Conservation (phyloP, 2,329 filamentous ascomycete genomes). For the Metarhizium album region DNA sequence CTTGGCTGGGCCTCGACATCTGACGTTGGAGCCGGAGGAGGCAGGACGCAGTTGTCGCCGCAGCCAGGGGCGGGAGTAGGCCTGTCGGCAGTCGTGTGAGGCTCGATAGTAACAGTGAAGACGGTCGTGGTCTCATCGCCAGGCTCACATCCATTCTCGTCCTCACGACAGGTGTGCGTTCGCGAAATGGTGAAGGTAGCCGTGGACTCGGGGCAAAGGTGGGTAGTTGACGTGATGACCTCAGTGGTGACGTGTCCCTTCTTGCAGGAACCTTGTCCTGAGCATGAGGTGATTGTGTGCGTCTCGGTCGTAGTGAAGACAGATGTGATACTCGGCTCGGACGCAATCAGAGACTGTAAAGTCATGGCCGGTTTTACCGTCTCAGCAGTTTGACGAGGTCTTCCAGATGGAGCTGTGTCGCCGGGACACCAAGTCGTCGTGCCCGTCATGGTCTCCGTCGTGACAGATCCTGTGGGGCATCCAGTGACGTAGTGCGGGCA, state of each 20-base stretch:
- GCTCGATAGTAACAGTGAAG: slow-evolving; percentile 15
- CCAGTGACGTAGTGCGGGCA: slow-evolving; percentile 18
- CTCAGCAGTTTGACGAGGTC: background rate
- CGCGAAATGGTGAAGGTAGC: slow-evolving; percentile 19
- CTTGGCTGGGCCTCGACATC: background rate
- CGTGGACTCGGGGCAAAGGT: slow-evolving; percentile 15
- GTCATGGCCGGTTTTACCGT: background rate
- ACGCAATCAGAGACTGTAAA: slow-evolving; percentile 1
- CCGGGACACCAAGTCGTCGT: slow-evolving; percentile 29
- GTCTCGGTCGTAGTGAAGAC: slow-evolving; percentile 42
- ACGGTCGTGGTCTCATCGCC: slow-evolving; percentile 15
- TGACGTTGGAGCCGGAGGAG: slow-evolving; percentile 7
- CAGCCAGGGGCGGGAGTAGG: slow-evolving; percentile 15
- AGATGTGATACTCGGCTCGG: slow-evolving; percentile 15
- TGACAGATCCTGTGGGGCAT: slow-evolving; percentile 19
- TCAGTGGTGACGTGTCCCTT: slow-evolving; percentile 15
- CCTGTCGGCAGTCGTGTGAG: slow-evolving; percentile 14
- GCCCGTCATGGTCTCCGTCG: slow-evolving; percentile 15
- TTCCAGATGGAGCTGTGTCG: background rate
- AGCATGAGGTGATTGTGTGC: slow-evolving; percentile 47
- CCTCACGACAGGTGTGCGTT: slow-evolving; percentile 17
- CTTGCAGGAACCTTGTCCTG: slow-evolving; percentile 28
- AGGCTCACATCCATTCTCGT: slow-evolving; percentile 16
- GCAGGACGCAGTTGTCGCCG: slow-evolving; percentile 8
- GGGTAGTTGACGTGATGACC: slow-evolving; percentile 13